A percentile compares a stretch with the other conserved stretches of the same genome.
Conservation (phyloP, 371 early-diverging fungal species). For the Rhizopus delemar region DNA sequence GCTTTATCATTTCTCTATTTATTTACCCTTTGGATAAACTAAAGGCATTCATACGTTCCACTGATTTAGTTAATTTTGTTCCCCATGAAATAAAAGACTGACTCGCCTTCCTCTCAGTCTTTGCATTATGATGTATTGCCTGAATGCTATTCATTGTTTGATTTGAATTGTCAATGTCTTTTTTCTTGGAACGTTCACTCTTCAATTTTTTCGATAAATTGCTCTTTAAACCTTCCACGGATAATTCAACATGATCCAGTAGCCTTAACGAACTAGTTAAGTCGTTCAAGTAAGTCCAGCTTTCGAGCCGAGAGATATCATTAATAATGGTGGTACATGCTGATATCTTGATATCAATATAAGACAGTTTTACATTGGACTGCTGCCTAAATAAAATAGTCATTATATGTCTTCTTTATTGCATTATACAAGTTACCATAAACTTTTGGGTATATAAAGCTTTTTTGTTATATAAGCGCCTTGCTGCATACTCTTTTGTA, state of each 20-base stretch:
- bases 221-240: slow-evolving; percentile 35
- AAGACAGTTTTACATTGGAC: slow-evolving; percentile 49
- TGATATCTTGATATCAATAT: slow-evolving; percentile 56
- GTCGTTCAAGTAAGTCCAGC: slow-evolving; percentile 42
- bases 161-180: neutral
- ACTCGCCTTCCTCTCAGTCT: slow-evolving; percentile 20
- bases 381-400: slow-evolving; percentile 32
- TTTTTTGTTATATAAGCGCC: slow-evolving; percentile 57
- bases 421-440: slow-evolving; percentile 41
- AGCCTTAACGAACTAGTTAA: slow-evolving; percentile 29
- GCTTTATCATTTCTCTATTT: neutral
- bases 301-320: slow-evolving; percentile 38
- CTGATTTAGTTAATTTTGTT: slow-evolving; percentile 50
- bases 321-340: slow-evolving; percentile 48
- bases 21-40: slow-evolving; percentile 45
- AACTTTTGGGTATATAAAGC: slow-evolving; percentile 60
- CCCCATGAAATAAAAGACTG: slow-evolving; percentile 52
- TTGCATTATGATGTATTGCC: slow-evolving; percentile 5
- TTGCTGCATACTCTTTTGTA: slow-evolving; percentile 50
- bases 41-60: slow-evolving; percentile 57
- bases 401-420: neutral
- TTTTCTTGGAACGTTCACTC: slow-evolving; percentile 29
- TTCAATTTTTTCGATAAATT: slow-evolving; percentile 47
- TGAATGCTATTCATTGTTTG: slow-evolving; percentile 4
- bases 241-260: slow-evolving; percentile 37